These are phyloP conservation scores for Sporisorium reilianum DNA, from an alignment of 1,284 basidiomycete species.

Conservation along the genomic window DNA sequence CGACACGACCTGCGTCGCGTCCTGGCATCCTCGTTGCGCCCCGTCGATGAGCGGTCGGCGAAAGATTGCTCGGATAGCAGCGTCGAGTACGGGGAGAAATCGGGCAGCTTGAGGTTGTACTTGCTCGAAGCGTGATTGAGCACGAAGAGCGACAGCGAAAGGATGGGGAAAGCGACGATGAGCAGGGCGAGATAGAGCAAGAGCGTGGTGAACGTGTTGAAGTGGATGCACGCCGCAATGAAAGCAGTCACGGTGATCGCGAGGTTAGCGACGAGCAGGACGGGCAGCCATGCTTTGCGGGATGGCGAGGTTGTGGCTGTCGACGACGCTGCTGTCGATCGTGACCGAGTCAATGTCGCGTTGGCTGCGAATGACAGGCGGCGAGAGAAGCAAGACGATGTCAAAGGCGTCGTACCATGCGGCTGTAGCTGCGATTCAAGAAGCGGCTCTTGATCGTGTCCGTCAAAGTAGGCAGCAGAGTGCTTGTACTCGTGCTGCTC, in stretches of 20 bases:
- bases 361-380: neutral
- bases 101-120: constrained; percentile 16
- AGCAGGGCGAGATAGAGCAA: constrained; percentile 40
- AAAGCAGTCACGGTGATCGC: constrained; percentile 17
- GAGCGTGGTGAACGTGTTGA: constrained; percentile 38
- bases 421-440: neutral
- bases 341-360: neutral
- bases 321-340: neutral
- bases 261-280: constrained; percentile 20
- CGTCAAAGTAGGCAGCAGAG: constrained; percentile 22
- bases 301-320: neutral
- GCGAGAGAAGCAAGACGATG: constrained; percentile 5
- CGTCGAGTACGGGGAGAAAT: constrained; percentile 8
- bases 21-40: neutral
- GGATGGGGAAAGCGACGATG: constrained; percentile 32
- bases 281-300: constrained; percentile 22
- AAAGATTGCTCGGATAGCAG: constrained; percentile 6
- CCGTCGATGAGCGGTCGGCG: too few relatives aligned
- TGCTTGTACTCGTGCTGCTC: constrained; percentile 24
- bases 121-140: constrained; percentile 7
- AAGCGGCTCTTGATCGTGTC: constrained; percentile 8
- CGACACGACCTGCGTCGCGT: constrained; percentile 15
- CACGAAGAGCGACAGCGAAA: constrained; percentile 22
- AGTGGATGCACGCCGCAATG: constrained; percentile 39
- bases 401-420: neutral